Base-by-base conservation (phyloP, 139 green algal species). In the Astrephomene gubernaculifera region DNA sequence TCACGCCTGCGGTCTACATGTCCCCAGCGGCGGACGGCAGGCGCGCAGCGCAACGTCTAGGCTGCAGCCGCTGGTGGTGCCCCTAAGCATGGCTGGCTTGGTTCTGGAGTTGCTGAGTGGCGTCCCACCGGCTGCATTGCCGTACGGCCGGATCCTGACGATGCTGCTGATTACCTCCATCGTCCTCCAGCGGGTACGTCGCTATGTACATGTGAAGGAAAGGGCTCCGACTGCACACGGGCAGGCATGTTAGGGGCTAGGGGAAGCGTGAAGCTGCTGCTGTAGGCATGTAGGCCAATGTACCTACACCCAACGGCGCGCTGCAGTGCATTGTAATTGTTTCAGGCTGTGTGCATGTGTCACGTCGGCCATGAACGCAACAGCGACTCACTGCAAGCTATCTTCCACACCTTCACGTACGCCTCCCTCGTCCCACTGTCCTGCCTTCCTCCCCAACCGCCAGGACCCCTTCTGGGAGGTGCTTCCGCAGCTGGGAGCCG, bases 91-190 rank as follows among this genome's bases (percentile, higher is more conserved):
- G 57, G 60, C 60, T 2, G 57, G 60, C 2, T n/a, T 83, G 1
- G 57, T 72, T 22, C 60, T 83, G 39, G 39, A 73, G 75, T n/a
- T 83, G 8, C 75, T 83, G 2, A 72, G 75, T 14, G 60, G 75
- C 12, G 75, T n/a, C 41, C 75, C 75, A 2, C 1, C 60, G 1
- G 60, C 39, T 2, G 60, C 39, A 4, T 33, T 83, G 43, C 22
- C 60, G 14, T 36, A 73, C 39, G 54, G 57, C 24, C 39, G 75
- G 1, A 21, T 21, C 9, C 24, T 63, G 19, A 41, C 75, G n/a
- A 21, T 83, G 41, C 29, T 83, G 57, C 41, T 72, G 53, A 7
- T 83, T 29, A 10, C 72, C 5, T 64, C 60, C 39, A 73, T 72
- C 19, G 60, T 36, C 29, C 10, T 83, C 29, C 75, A 83, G 29